Percentiles rank a stretch among this genome's conserved stretches.
These are phyloP conservation scores for Pichia cabralensis DNA, from an alignment of 805 yeast species.

Conservation along the genomic window DNA sequence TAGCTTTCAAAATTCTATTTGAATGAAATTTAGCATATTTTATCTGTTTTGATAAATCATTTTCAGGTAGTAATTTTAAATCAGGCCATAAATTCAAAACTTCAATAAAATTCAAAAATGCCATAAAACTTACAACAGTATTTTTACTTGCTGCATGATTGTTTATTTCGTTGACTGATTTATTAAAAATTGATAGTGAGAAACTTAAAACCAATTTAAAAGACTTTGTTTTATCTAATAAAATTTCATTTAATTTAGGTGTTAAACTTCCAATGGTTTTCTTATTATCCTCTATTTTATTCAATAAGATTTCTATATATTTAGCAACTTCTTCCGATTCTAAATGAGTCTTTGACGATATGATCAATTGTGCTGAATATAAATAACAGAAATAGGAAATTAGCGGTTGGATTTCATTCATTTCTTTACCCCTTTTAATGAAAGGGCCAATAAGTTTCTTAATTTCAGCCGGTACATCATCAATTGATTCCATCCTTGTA, in stretches of 20 bases:
- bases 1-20: slow-evolving; percentile 42
- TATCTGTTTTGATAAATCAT: slow-evolving; percentile 28
- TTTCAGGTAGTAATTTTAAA: slow-evolving; percentile 12
- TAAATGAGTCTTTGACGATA: slow-evolving; percentile 51
- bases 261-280: slow-evolving; percentile 27
- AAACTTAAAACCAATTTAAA: slow-evolving; percentile 47
- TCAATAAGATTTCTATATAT: slow-evolving; percentile 54
- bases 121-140: slow-evolving; percentile 44
- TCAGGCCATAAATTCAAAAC: slow-evolving; percentile 36
- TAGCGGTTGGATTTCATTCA: slow-evolving; percentile 48
- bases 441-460: slow-evolving; percentile 34
- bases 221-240: slow-evolving; percentile 52
- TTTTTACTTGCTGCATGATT: slow-evolving; percentile 31
- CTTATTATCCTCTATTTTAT: slow-evolving; percentile 56
- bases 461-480: slow-evolving; percentile 21
- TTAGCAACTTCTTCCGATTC: slow-evolving; percentile 43
- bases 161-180: slow-evolving; percentile 38
- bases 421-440: slow-evolving; percentile 47
- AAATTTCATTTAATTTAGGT: slow-evolving; percentile 35
- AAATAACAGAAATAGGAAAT: slow-evolving; percentile 65
- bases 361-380: slow-evolving; percentile 65
- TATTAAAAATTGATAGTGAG: slow-evolving; percentile 47
- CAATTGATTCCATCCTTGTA: too few relatives aligned
- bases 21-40: slow-evolving; percentile 59
- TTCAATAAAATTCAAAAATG: slow-evolving; percentile 44